phyloP scores from a whole-genome alignment of 2,329 filamentous ascomycete genomes.

The Fusarium albidum region DNA sequence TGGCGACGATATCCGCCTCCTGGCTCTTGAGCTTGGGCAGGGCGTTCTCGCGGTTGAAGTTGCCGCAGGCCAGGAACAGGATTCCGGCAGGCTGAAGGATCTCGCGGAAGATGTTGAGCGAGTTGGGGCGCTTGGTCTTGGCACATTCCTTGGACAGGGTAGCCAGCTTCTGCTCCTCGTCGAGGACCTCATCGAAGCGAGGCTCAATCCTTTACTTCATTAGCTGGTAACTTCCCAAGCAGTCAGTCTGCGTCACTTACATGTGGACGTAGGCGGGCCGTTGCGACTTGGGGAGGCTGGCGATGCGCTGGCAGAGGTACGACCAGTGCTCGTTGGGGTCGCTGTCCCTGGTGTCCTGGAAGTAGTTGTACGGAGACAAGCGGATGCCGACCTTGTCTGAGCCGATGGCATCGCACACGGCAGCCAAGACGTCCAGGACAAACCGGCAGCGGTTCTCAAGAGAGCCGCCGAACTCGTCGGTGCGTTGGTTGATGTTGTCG shows the following conservation, averaged over 20 bases:
- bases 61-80: conserved; percentile 59
- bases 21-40: conserved; percentile 51
- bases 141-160: conserved; percentile 40
- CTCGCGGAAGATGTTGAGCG: conserved; percentile 50
- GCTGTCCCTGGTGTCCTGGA: conserved; percentile 41
- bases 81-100: conserved; percentile 50
- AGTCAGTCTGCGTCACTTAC: too few relatives aligned
- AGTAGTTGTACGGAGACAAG: conserved; percentile 44
- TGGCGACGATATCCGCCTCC: conserved; percentile 33
- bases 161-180: conserved; percentile 53
- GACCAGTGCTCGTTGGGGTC: conserved; percentile 47
- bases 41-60: conserved; percentile 49
- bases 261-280: conserved; percentile 56
- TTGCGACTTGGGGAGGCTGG: conserved; percentile 42
- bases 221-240: too few relatives aligned
- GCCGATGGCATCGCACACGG: conserved; percentile 27
- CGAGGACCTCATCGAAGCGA: conserved; percentile 55
- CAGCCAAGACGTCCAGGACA: conserved; percentile 26
- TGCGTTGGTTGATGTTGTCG: conserved; percentile 31
- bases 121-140: conserved; percentile 38
- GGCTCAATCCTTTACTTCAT: conserved; percentile 58
- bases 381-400: conserved; percentile 34
- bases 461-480: conserved; percentile 31
- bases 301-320: conserved; percentile 46
- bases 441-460: conserved; percentile 35